Evolutionary conservation across 1,139 yeast genomes (phyloP).

Genomic region (Geotrichum histeridarum): DNA sequence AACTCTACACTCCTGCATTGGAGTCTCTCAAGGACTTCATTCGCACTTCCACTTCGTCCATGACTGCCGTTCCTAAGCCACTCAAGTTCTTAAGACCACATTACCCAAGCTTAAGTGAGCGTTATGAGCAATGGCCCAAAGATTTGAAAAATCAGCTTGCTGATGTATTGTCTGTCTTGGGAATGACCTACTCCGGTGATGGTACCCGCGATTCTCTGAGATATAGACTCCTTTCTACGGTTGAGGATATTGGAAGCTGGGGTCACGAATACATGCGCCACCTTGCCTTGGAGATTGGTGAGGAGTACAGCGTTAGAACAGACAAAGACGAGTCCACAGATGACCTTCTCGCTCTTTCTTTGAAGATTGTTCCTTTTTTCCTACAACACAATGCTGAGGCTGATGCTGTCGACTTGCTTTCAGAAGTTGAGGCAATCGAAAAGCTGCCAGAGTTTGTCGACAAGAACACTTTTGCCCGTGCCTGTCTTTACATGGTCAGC

Average conservation of each 20-base stretch:
- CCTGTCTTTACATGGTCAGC: slow-evolving; percentile 88
- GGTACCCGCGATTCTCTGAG: slow-evolving; percentile 76
- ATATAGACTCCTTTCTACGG: slow-evolving; percentile 65
- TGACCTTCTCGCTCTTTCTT: slow-evolving; percentile 58
- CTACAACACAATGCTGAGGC: slow-evolving; percentile 96
- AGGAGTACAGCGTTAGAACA: slow-evolving; percentile 63
- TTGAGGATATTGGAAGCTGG: slow-evolving; percentile 74
- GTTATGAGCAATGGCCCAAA: slow-evolving; percentile 65
- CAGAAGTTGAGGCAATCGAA: slow-evolving; percentile 85
- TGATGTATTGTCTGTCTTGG: slow-evolving; percentile 85
- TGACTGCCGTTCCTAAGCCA: slow-evolving; percentile 99
- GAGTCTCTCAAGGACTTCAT: slow-evolving; percentile 68
- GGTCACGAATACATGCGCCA: slow-evolving; percentile 98
- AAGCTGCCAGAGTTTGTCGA: slow-evolving; percentile 80
- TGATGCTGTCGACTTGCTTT: slow-evolving; percentile 89
- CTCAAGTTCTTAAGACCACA: slow-evolving; percentile 90
- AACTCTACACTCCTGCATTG: slow-evolving; percentile 56
- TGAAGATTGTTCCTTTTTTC: slow-evolving; percentile 83
- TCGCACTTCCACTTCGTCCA: slow-evolving; percentile 90
- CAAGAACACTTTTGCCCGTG: slow-evolving; percentile 76
- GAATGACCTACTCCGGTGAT: slow-evolving; percentile 90
- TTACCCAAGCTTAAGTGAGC: slow-evolving; percentile 58
- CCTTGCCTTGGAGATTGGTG: slow-evolving; percentile 90
- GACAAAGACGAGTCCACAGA: slow-evolving; percentile 44
- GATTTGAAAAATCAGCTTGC: slow-evolving; percentile 50